phyloP scores from a whole-genome alignment of 2,329 filamentous ascomycete species.

The Colletotrichum chlorophyti region DNA sequence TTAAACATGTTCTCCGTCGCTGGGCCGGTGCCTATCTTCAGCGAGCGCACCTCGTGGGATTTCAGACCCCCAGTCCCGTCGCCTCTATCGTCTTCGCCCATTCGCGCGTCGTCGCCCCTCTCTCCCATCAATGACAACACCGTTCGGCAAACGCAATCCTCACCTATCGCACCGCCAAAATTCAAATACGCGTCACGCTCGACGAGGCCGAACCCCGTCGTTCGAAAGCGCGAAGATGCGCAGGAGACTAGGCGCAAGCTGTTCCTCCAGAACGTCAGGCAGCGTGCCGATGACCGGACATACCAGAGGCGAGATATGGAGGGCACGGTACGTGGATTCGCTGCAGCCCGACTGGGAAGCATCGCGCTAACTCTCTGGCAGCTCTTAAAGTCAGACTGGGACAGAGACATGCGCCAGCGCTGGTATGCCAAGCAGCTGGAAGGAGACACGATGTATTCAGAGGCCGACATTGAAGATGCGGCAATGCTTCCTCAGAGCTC shows the following conservation, averaged over 20 bases:
- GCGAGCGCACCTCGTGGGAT: slow-evolving; percentile 47
- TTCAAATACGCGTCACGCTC: slow-evolving; percentile 62
- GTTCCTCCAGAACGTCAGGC: slow-evolving; percentile 73
- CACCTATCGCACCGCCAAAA: slow-evolving; percentile 47
- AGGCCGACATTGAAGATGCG: slow-evolving; percentile 60
- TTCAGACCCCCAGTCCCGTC: slow-evolving; percentile 58
- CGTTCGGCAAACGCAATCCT: slow-evolving; percentile 52
- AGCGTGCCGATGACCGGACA: slow-evolving; percentile 63
- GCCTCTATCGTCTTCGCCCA: slow-evolving; percentile 65
- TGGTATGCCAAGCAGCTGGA: slow-evolving; percentile 46
- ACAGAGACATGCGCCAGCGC: slow-evolving; percentile 39
- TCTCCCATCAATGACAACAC: slow-evolving; percentile 51
- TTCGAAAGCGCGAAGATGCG: slow-evolving; percentile 65
- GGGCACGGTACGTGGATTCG: slow-evolving; percentile 53
- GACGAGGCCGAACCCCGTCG: slow-evolving; percentile 67
- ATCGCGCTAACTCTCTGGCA: background rate
- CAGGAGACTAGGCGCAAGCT: slow-evolving; percentile 70
- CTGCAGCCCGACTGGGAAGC: no score
- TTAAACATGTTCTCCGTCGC: slow-evolving; percentile 50
- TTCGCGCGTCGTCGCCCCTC: slow-evolving; percentile 58
- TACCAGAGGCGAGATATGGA: slow-evolving; percentile 70
- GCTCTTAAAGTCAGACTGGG: slow-evolving; percentile 45
- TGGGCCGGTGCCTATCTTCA: slow-evolving; percentile 48
- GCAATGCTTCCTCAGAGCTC: slow-evolving; percentile 42
- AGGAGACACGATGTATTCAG: slow-evolving; percentile 48